Evolutionary conservation across 2,329 filamentous ascomycete species (phyloP), one percentile per base, ranked within the genome.

Genomic region (Talaromyces rugulosus): DNA sequence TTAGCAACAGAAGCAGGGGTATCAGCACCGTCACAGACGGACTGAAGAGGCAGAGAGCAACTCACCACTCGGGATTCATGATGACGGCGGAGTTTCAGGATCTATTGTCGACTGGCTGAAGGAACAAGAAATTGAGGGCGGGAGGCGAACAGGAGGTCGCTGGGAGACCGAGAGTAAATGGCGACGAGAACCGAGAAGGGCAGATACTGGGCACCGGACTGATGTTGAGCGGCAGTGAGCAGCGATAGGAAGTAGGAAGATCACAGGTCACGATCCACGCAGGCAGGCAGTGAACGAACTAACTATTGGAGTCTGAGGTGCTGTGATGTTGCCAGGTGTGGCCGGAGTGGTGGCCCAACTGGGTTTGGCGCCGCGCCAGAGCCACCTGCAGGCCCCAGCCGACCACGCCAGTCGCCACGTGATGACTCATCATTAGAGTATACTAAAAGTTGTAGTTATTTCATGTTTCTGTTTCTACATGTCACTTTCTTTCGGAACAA

Each of bases 61-160:
- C 78, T 72, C 74, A 81, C 78, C 71, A 81, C 78, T 81, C 78
- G 66, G 78, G 78, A 71, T 80, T 80, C 78, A 81, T 81, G 70
- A 70, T 78, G 77, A 67, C 66, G 55, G 56, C 56, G 57, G 31
- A 56, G 40, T 34, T 58, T 36, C 23, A 56, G 44, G 18, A n/a
- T 47, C 44, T 47, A 18, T 47, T 27, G 7, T 47, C 8, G 44
- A 47, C 44, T 53, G 14, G 53, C 16, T 34, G 33, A 40, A 31
- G 53, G 18, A 18, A 40, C 28, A 36, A 55, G 23, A 23, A 23
- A 55, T 36, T 31, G 54, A 56, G 34, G 18, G 54, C 14, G 33
- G 27, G 54, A 56, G 33, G 34, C 30, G 44, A 58, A 47, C 27
- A 53, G 16, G 14, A 31, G 28, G 44, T 4, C 23, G 23, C 44